Conservation (phyloP, 352 stramenopile genomes). For the Elongisporangium senticosum region DNA sequence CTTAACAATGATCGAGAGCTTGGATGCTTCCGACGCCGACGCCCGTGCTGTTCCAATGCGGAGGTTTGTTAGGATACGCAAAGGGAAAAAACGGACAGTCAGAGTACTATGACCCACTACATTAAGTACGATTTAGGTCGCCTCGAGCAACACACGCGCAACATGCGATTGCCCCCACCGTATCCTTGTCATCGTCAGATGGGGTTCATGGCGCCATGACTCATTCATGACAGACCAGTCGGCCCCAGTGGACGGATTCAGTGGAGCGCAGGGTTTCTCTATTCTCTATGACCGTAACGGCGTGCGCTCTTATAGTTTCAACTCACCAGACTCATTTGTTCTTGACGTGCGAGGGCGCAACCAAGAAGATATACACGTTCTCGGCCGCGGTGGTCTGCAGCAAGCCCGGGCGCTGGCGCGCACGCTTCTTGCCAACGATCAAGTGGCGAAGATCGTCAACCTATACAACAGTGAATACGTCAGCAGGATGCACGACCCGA, state of each 20-base stretch:
- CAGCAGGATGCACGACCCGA: neutral
- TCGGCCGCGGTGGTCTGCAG: constrained; percentile 50
- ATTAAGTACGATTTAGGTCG: neutral
- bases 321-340: constrained; percentile 31
- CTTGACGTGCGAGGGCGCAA: constrained; percentile 59
- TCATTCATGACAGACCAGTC: neutral
- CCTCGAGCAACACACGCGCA: neutral
- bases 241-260: neutral
- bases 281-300: constrained; percentile 2
- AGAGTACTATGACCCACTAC: neutral
- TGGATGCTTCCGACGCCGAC: neutral
- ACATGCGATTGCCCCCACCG: neutral
- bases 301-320: neutral
- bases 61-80: neutral
- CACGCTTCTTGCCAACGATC: constrained; percentile 52
- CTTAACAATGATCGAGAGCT: neutral
- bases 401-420: constrained; percentile 37
- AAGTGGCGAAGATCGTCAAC: constrained; percentile 64
- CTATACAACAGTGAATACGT: constrained; percentile 6
- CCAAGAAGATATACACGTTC: constrained; percentile 75
- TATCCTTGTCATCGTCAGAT: neutral
- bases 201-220: neutral
- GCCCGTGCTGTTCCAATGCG: neutral
- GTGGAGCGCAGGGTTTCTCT: neutral
- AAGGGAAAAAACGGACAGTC: neutral